Conservation (phyloP, 805 yeast species). For the Saccharomycopsis lassenensis region DNA sequence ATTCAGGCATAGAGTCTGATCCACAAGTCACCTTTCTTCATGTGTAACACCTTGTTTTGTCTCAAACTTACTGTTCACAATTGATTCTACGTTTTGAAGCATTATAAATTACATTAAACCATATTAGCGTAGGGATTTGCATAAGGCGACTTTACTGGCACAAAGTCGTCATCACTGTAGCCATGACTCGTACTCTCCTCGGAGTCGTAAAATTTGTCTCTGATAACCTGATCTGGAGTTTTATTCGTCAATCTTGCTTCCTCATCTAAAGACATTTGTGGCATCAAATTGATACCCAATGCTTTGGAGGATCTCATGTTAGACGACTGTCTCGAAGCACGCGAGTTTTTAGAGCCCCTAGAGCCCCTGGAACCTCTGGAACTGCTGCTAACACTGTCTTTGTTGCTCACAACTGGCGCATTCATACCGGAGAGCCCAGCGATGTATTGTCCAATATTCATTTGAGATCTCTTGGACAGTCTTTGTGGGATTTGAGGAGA, state of each 20-base stretch:
- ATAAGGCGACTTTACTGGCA: neutral
- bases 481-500: constrained; percentile 16
- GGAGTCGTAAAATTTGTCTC: constrained; percentile 14
- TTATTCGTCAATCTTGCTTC: constrained; percentile 8
- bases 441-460: neutral
- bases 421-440: constrained; percentile 9
- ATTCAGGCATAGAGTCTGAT: too few relatives aligned
- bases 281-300: constrained; percentile 8
- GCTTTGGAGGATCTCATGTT: constrained; percentile 12
- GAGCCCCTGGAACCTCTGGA: neutral
- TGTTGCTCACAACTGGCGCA: constrained; percentile 12
- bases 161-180: constrained; percentile 9
- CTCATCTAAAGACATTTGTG: neutral
- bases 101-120: neutral
- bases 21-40: too few relatives aligned
- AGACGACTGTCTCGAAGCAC: constrained; percentile 4
- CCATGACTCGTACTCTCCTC: constrained; percentile 12
- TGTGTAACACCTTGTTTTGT: too few relatives aligned
- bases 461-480: constrained; percentile 12
- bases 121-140: constrained; percentile 7
- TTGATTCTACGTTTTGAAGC: neutral
- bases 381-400: neutral
- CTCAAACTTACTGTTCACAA: neutral
- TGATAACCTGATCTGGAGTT: constrained; percentile 11
- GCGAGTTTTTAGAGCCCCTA: neutral